Base-by-base conservation (phyloP, 139 green algal genomes). In the Chlamydomonas schloesseri region DNA sequence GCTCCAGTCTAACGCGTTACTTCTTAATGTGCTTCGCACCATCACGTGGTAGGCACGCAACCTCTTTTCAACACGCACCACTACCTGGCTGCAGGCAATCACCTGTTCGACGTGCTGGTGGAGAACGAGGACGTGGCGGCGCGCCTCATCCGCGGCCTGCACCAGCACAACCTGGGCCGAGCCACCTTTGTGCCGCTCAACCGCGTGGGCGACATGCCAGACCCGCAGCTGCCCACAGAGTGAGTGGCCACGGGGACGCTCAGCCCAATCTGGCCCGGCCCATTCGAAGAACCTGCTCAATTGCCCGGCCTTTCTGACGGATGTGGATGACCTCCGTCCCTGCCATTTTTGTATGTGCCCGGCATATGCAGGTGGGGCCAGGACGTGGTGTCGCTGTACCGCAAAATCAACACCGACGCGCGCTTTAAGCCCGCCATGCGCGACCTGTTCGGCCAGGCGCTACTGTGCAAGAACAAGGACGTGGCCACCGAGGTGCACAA, bases 181-280 rank as follows among this genome's bases (percentile, higher is more conserved):
- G 93, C 98, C 17, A 99, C 96, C 6, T 99, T 99, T 90, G 95
- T 99, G 84, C 98, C 98, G 0, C 94, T 99, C 33, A 97, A 98
- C 91, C 80, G 89, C 33, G 75, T 99, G 74, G 69, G 86, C 4
- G 6, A 14, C n/a, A 50, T 21, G 67, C 67, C 68, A 26, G 50
- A 86, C 10, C 26, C 34, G 10, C 50, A 58, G 53, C 42, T n/a
- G 42, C 78, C 78, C 37, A 68, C 14, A 15, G 17, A 74, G 78
- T 84, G 29, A 65, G 78, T 36, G 23, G 0, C 15, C n/a, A n/a
- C 23, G 37, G 68, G 65, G 29, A 42, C 6, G 65, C 20, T n/a
- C n/a, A n/a, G n/a, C n/a, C n/a, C n/a, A n/a, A n/a, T n/a, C n/a
- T n/a, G n/a, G n/a, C n/a, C n/a, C n/a, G n/a, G n/a, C n/a, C n/a